These are phyloP conservation scores for Crithidia fasciculata DNA, from an alignment of 208 protist species.

Conservation along the genomic window DNA sequence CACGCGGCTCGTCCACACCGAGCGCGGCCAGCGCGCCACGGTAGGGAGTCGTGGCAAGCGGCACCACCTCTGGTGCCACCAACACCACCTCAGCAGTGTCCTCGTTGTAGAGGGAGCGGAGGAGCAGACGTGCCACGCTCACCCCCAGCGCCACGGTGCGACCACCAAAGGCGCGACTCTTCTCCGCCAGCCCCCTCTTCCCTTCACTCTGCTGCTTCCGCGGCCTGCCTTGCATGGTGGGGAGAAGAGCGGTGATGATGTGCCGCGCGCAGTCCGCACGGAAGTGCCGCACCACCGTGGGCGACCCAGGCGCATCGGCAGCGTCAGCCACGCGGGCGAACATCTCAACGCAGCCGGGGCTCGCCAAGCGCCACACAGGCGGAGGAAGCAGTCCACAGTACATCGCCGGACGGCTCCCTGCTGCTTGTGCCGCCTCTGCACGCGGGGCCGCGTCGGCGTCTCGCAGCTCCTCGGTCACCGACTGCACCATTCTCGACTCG, in stretches of 20 bases:
- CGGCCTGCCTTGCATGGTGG: not conserved
- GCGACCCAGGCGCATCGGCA: not conserved
- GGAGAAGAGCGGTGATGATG: constrained; percentile 10
- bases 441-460: not conserved
- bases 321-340: not conserved
- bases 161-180: constrained; percentile 5
- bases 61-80: constrained; percentile 23
- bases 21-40: constrained; percentile 17
- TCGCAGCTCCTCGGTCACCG: constrained; percentile 10
- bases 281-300: constrained; percentile 1
- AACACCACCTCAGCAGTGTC: constrained; percentile 33
- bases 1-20: constrained; percentile 19
- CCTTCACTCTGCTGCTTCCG: not conserved
- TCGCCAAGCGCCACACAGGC: constrained; percentile 1
- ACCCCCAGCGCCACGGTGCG: constrained; percentile 16
- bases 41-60: constrained; percentile 17
- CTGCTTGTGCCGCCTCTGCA: too few species aligned
- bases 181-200: not conserved
- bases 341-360: constrained; percentile 3
- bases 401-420: not conserved
- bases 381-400: not conserved
- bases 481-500: constrained; percentile 3
- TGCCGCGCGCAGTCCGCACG: constrained; percentile 17
- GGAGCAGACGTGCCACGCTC: constrained; percentile 24
- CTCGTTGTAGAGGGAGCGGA: constrained; percentile 16